phyloP scores from a whole-genome alignment of 108 stramenopile species.

The Fragilaria crotonensis region DNA sequence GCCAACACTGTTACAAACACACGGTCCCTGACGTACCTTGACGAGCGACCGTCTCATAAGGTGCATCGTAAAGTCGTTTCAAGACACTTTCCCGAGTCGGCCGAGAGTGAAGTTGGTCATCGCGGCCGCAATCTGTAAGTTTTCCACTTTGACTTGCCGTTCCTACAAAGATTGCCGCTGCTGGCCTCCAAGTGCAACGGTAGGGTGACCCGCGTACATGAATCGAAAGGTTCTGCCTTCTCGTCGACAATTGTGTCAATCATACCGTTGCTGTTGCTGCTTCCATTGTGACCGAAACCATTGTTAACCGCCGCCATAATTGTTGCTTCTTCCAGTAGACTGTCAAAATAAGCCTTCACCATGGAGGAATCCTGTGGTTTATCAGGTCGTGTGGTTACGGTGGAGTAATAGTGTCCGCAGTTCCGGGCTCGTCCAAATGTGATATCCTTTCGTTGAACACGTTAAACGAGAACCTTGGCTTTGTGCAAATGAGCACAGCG shows the following conservation, averaged over 20 bases:
- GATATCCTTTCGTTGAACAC: not conserved
- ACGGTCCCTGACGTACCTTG: too few relatives aligned
- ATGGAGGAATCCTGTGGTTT: too few relatives aligned
- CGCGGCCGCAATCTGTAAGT: not conserved
- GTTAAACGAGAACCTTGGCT: too few relatives aligned
- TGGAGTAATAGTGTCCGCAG: too few relatives aligned
- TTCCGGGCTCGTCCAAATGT: not conserved
- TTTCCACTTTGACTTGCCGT: not conserved
- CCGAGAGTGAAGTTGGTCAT: conserved; percentile 1
- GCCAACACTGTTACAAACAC: too few relatives aligned
- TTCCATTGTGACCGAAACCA: not conserved
- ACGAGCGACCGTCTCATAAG: conserved; percentile 39
- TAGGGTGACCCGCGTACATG: not conserved
- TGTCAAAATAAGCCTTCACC: not conserved
- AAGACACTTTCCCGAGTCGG: conserved; percentile 50
- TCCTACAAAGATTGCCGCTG: too few relatives aligned
- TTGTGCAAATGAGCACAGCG: too few relatives aligned
- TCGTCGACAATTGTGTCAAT: not conserved
- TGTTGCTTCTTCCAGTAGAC: not conserved
- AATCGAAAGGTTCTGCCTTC: not conserved
- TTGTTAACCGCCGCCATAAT: not conserved
- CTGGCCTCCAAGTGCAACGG: too few relatives aligned
- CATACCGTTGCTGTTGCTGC: not conserved
- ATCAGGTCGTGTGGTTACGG: too few relatives aligned
- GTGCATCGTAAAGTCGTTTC: conserved; percentile 51